Evolutionary conservation across 139 green algal species (phyloP), one percentile per base, ranked within the genome.

Genomic region (Volvox reticuliferus): DNA sequence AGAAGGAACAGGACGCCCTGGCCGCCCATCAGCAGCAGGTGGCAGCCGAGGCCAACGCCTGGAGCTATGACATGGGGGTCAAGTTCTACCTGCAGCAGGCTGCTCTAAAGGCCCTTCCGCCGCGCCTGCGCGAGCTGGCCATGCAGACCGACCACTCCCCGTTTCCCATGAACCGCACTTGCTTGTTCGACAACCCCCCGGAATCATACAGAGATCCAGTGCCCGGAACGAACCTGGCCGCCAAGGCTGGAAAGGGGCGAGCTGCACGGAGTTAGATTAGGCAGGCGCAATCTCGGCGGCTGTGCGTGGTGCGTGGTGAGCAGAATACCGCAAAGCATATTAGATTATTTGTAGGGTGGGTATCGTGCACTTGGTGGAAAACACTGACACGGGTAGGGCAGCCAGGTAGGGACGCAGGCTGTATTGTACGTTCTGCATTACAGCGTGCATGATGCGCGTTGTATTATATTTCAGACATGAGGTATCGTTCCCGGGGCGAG

Each of bases 81-180:
- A 93, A 93, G 90, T 71, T 82, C 62, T 65, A 82, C 33, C 90
- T 93, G 61, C 90, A 90, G 76, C 26, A 44, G 61, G 83, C 75
- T 0, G 90, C 90, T 2, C n/a, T 93, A 13, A 79, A 55, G 17
- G 90, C 90, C 0, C 75, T 93, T 35, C 83, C 90, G 30, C n/a
- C 68, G 22, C 68, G 65, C 22, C 65, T 93, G 37, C 83, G 90
- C 1, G 19, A 65, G 61, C 63, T 82, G 0, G 90, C 90, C 3
- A 63, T 63, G 63, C 50, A 87, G 35, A 73, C 82, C 18, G 90
- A 93, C 37, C 33, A 77, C 63, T 82, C 90, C 50, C 68, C 82
- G 33, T 87, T 82, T 22, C 90, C 90, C 6, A 50, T 84, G 22
- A 88, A 93, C 62, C 75, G 90, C 2, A 88, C 90, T 26, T 91